These are phyloP conservation scores for Sisymbrium irio DNA, from an alignment of 345 rosid genomes.

Conservation along the genomic window DNA sequence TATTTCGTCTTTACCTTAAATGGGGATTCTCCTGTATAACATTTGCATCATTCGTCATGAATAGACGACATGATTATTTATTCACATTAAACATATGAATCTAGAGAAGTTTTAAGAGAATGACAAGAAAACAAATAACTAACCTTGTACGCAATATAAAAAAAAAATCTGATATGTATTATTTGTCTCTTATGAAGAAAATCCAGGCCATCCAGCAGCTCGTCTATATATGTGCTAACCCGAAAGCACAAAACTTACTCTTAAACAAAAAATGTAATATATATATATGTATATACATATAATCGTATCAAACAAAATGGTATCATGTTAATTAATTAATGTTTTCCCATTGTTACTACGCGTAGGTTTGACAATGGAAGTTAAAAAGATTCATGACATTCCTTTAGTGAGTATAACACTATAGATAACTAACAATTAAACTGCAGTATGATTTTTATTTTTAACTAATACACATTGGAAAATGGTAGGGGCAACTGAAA, in stretches of 20 bases:
- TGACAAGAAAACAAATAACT: too few species aligned
- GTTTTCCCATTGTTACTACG: not conserved
- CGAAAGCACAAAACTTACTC: not conserved
- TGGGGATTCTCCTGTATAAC: too few species aligned
- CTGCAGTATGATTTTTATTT: not conserved
- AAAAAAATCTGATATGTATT: too few species aligned
- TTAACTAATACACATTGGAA: not conserved
- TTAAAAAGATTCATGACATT: not conserved
- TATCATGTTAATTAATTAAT: not conserved
- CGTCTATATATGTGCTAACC: not conserved
- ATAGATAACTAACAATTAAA: not conserved
- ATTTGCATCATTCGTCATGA: too few species aligned
- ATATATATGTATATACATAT: not conserved
- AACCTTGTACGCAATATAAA: too few species aligned
- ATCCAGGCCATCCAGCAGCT: too few species aligned
- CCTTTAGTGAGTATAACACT: not conserved
- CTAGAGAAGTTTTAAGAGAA: too few species aligned
- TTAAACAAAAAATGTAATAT: not conserved
- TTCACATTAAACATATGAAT: too few species aligned
- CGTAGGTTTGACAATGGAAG: not conserved
- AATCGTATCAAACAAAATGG: not conserved
- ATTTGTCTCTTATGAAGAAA: too few species aligned
- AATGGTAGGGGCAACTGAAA: not conserved
- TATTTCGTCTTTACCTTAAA: too few species aligned
- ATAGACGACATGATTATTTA: too few species aligned